These are phyloP conservation scores for Podospora tetraspora DNA, from an alignment of 495 filamentous ascomycete genomes.

Conservation along the genomic window DNA sequence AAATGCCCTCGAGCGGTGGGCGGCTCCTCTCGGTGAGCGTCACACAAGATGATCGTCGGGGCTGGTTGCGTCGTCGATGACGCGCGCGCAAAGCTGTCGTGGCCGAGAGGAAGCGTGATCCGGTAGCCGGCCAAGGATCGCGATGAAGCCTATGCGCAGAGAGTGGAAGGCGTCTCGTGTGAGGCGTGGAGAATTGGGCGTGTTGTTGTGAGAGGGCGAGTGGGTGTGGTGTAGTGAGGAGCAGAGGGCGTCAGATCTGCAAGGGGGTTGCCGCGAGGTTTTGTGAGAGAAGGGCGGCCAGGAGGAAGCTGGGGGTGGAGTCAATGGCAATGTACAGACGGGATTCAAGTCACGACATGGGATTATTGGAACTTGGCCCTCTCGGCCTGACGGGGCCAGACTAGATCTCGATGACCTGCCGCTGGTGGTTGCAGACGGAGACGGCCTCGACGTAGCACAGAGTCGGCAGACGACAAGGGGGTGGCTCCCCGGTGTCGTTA, in stretches of 20 bases:
- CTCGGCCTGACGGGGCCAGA: constrained; percentile 23
- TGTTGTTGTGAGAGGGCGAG: background rate
- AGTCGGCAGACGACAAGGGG: constrained; percentile 22
- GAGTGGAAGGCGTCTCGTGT: background rate
- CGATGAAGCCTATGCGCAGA: background rate
- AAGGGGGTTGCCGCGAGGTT: background rate
- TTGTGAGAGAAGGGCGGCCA: constrained; percentile 6
- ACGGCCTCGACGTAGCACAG: constrained; percentile 26
- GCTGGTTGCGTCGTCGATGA: background rate
- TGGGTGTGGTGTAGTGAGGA: background rate
- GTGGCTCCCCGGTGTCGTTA: constrained; percentile 4
- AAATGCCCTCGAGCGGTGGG: background rate
- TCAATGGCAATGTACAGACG: constrained; percentile 30
- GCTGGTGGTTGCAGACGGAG: constrained; percentile 18
- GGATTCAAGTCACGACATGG: constrained; percentile 25
- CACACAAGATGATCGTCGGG: background rate
- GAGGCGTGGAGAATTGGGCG: background rate
- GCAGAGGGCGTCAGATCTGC: constrained; percentile 3
- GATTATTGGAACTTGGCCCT: constrained; percentile 27
- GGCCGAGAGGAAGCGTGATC: background rate
- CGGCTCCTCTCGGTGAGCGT: background rate
- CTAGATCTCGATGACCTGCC: constrained; percentile 35
- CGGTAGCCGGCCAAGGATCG: background rate
- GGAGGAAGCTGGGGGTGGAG: constrained; percentile 12
- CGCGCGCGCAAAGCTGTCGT: background rate